phyloP scores from a whole-genome alignment of 805 yeast genomes.

The Candida argentea region DNA sequence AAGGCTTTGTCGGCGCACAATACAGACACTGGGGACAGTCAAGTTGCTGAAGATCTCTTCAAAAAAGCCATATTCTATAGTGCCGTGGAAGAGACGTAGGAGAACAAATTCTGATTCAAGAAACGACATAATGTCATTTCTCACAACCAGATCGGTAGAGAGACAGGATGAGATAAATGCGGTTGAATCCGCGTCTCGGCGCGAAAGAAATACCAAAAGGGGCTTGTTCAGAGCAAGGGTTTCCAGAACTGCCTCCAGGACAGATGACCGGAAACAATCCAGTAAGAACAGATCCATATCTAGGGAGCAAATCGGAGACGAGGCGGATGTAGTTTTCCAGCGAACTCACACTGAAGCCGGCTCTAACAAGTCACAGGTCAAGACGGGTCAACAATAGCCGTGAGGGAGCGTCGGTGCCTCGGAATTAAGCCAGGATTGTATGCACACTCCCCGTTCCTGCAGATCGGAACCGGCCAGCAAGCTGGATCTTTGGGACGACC shows the following conservation, averaged over 20 bases:
- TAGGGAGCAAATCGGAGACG: too few species aligned
- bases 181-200: slow-evolving; percentile 6
- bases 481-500: too few species aligned
- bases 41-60: slow-evolving; percentile 46
- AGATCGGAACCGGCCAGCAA: too few species aligned
- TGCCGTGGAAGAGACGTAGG: slow-evolving; percentile 9
- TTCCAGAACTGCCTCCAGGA: slow-evolving; percentile 14
- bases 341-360: too few species aligned
- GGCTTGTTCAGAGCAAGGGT: slow-evolving; percentile 10
- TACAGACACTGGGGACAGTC: slow-evolving; percentile 44
- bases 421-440: too few species aligned
- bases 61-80: slow-evolving; percentile 23
- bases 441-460: too few species aligned
- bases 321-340: too few species aligned
- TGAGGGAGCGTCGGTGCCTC: too few species aligned
- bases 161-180: slow-evolving; percentile 8
- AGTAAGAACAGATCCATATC: too few species aligned
- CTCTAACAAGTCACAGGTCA: too few species aligned
- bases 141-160: not conserved
- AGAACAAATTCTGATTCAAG: slow-evolving; percentile 7
- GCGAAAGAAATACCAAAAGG: slow-evolving; percentile 15
- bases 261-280: slow-evolving; percentile 11
- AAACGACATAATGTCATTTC: slow-evolving; percentile 1
- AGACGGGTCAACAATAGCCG: too few species aligned
- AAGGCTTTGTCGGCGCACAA: slow-evolving; percentile 40